phyloP scores from a whole-genome alignment of 768 basidiomycete species.

The Rossbeevera mucosa region DNA sequence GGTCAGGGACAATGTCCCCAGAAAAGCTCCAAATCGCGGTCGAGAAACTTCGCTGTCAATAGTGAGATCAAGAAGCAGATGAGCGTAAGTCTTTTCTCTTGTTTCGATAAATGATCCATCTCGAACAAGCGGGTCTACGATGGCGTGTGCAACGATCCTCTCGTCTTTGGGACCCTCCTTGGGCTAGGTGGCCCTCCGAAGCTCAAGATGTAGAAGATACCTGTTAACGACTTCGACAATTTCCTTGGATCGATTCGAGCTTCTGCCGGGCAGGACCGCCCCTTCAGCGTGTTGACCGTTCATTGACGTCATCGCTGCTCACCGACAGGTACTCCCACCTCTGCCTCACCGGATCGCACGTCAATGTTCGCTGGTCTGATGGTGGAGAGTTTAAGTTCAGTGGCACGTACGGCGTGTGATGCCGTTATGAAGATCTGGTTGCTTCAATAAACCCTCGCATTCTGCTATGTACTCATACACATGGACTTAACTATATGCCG shows the following conservation, averaged over 20 bases:
- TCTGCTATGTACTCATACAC: conserved; percentile 1
- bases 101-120: not conserved
- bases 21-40: conserved; percentile 40
- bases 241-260: conserved; percentile 33
- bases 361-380: conserved; percentile 44
- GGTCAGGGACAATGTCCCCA: conserved; percentile 31
- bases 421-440: not conserved
- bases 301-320: not conserved
- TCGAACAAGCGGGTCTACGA: conserved; percentile 44
- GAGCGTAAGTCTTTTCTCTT: conserved; percentile 23
- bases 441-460: not conserved
- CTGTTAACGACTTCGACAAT: conserved; percentile 31
- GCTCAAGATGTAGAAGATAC: conserved; percentile 48
- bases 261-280: conserved; percentile 33
- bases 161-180: conserved; percentile 44
- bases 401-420: conserved; percentile 40
- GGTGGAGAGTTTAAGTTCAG: conserved; percentile 57
- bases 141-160: conserved; percentile 45
- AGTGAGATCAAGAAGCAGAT: conserved; percentile 53
- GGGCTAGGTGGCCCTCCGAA: conserved; percentile 41
- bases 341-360: conserved; percentile 36
- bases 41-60: conserved; percentile 41
- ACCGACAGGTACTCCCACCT: conserved; percentile 36
- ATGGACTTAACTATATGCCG: not conserved
- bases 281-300: not conserved